Evolutionary conservation across 2,329 filamentous ascomycete species (phyloP), one percentile per base, ranked within the genome.

Genomic region (Sarocladiaceae sp.): DNA sequence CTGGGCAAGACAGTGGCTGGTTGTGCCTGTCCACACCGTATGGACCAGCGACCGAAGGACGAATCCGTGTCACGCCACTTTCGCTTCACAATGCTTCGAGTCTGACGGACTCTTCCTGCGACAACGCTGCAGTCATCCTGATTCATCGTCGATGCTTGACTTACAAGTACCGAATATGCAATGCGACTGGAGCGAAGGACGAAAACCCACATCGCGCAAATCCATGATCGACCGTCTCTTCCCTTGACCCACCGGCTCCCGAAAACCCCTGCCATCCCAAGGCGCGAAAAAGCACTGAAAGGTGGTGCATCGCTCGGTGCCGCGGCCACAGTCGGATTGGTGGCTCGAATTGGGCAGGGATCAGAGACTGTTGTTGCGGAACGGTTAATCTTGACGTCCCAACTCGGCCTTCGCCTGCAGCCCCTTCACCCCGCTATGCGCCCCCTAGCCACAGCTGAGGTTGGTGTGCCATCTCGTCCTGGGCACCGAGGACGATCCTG

Each of bases 161-260:
- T 20, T 22, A 22, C 37, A 42, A 22, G 10, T 42, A 20, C 37
- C 37, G 37, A 42, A 7, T 7, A 12, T 6, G 23, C 17, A 12
- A 39, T 46, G 10, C 25, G 10, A 29, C 25, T 28, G 22, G 25
- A 26, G 23, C 26, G 28, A 48, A 22, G 18, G n/a, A 48, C n/a
- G n/a, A 8, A 29, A 48, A 33, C 28, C 44, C 44, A 48, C 44
- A 31, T 33, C n/a, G 44, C 18, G n/a, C 11, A 3, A 7, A 33
- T 31, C 18, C 44, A 48, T 48, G 44, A 48, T 48, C 44, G 44
- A 48, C 44, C 11, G 44, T 48, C 44, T 48, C 26, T 48, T 26
- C 40, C 18, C 22, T 42, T 25, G 44, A 17, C 26, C 44, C 44
- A 48, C 44, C 26, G 12, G n/a, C 44, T 48, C 44, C 44, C 44